phyloP scores from a whole-genome alignment of 352 stramenopile genomes.

The Globisporangium sylvaticum region DNA sequence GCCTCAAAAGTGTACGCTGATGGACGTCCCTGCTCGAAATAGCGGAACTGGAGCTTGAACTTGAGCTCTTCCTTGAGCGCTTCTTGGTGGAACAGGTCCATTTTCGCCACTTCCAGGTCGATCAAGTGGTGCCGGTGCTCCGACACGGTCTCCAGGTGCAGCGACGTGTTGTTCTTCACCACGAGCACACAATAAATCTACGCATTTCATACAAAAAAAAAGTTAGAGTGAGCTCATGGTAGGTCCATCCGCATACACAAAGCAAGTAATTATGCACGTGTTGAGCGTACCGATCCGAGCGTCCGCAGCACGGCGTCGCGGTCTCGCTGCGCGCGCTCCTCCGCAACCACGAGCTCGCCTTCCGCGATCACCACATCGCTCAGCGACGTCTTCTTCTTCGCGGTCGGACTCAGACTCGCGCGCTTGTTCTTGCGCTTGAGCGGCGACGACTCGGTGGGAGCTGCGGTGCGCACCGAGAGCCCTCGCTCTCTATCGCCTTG shows the following conservation, averaged over 20 bases:
- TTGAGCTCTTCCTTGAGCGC: slow-evolving; percentile 30
- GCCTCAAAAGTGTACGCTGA: slow-evolving; percentile 37
- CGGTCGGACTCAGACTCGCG: slow-evolving; percentile 21
- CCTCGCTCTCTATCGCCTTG: background rate
- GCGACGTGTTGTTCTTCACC: slow-evolving; percentile 22
- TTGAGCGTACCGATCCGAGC: slow-evolving; percentile 52
- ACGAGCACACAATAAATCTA: slow-evolving; percentile 48
- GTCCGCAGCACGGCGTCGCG: slow-evolving; percentile 21
- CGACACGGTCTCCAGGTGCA: slow-evolving; percentile 41
- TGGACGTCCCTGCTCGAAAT: background rate
- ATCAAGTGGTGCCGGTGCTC: slow-evolving; percentile 30
- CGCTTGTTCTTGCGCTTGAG: slow-evolving; percentile 43
- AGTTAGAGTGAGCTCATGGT: too few species aligned
- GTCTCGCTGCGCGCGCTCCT: slow-evolving; percentile 29
- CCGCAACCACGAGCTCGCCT: slow-evolving; percentile 43
- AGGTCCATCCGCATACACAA: too few species aligned
- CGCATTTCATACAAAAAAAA: too few species aligned
- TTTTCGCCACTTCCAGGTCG: slow-evolving; percentile 29
- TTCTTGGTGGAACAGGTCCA: slow-evolving; percentile 33
- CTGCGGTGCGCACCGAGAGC: background rate
- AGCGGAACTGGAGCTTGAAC: slow-evolving; percentile 32
- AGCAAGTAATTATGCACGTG: too few species aligned
- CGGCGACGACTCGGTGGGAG: slow-evolving; percentile 8
- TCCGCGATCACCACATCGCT: slow-evolving; percentile 42
- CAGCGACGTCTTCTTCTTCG: slow-evolving; percentile 17